These are phyloP conservation scores for Aspergillus fischeri DNA, from an alignment of 2,329 filamentous ascomycete genomes.

Conservation along the genomic window DNA sequence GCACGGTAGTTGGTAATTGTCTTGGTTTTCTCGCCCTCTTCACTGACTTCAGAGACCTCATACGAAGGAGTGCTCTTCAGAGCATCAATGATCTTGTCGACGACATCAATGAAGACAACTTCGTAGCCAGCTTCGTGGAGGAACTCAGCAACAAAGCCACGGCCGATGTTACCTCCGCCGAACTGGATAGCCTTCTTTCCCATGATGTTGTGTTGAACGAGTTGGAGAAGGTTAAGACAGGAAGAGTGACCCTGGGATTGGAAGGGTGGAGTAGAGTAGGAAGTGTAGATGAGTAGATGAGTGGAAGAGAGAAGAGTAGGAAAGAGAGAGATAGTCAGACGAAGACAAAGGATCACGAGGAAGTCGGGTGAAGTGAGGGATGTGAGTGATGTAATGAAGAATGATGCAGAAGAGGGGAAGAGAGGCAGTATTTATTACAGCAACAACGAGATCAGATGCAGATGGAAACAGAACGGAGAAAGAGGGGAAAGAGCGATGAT, in stretches of 20 bases:
- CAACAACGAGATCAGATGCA: neutral
- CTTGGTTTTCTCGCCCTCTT: slow-evolving; percentile 74
- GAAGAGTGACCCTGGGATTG: neutral
- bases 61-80: slow-evolving; percentile 75
- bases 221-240: slow-evolving; percentile 5
- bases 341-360: neutral
- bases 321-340: neutral
- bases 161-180: slow-evolving; percentile 80
- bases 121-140: slow-evolving; percentile 93
- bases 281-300: neutral
- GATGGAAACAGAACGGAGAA: neutral
- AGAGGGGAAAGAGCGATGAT: slow-evolving; percentile 1
- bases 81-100: slow-evolving; percentile 73
- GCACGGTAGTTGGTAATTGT: slow-evolving; percentile 93
- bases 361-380: neutral
- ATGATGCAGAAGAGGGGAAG: neutral
- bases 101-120: slow-evolving; percentile 93
- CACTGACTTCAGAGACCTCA: slow-evolving; percentile 87
- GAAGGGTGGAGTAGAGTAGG: neutral
- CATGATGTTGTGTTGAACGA: slow-evolving; percentile 25
- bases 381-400: neutral
- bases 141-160: slow-evolving; percentile 85
- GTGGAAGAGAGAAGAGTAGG: neutral
- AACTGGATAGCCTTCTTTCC: slow-evolving; percentile 75
- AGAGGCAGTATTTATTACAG: neutral